These are phyloP conservation scores for Picea sitchensis DNA, from an alignment of 75 land plant genomes.

Conservation along the genomic window DNA sequence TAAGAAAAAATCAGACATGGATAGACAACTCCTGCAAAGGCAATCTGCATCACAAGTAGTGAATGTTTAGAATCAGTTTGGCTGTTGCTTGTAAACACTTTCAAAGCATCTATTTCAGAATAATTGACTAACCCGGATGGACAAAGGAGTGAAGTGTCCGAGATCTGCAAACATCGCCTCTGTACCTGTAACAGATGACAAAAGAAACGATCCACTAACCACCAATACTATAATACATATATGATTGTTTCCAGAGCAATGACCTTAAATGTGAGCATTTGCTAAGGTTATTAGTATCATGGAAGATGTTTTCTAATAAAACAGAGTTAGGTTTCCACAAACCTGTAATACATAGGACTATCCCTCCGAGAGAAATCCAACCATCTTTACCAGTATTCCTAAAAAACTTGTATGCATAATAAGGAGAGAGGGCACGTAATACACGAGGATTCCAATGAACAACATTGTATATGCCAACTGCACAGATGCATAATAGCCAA, in stretches of 20 bases:
- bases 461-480: conserved; percentile 65
- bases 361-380: conserved; percentile 85
- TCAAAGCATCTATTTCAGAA: conserved; percentile 6
- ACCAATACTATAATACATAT: neutral
- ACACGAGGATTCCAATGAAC: conserved; percentile 68
- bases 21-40: conserved; percentile 70
- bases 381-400: conserved; percentile 68
- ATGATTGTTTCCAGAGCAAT: neutral
- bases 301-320: neutral
- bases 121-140: conserved; percentile 67
- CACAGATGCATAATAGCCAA: conserved; percentile 59
- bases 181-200: conserved; percentile 50
- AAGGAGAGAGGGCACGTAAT: conserved; percentile 62
- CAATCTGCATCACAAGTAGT: conserved; percentile 49
- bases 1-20: conserved; percentile 82
- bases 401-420: conserved; percentile 62
- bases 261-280: neutral
- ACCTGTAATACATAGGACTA: conserved; percentile 83
- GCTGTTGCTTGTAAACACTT: neutral
- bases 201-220: neutral
- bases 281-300: neutral
- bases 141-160: conserved; percentile 73
- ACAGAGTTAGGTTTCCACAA: conserved; percentile 12
- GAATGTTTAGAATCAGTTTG: neutral
- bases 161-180: conserved; percentile 99